Percentiles rank a stretch among this genome's conserved stretches.
phyloP scores from a whole-genome alignment of 768 basidiomycete species.

The Lentinula raphanica region DNA sequence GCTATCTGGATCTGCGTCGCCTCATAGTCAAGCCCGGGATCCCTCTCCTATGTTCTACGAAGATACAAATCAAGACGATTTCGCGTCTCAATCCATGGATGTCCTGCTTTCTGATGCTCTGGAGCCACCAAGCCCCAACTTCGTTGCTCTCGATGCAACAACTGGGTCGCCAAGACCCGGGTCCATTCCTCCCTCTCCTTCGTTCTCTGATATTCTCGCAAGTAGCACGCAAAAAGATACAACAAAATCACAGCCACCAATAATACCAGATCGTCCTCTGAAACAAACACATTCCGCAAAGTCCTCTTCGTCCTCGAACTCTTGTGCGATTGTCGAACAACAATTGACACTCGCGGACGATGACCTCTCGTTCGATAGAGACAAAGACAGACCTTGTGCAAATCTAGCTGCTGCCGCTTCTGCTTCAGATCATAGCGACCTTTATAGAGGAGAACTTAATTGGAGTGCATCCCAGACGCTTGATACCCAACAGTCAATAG shows the following conservation, averaged over 20 bases:
- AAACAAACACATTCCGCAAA: background rate
- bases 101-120: background rate
- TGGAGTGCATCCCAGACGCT: background rate
- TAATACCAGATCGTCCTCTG: background rate
- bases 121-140: constrained; percentile 1
- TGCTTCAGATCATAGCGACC: background rate
- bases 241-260: background rate
- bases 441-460: background rate
- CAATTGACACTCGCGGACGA: constrained; percentile 7
- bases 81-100: background rate
- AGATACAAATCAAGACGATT: background rate
- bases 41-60: background rate
- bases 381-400: background rate
- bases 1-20: background rate
- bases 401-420: background rate
- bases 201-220: constrained; percentile 5
- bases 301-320: constrained; percentile 3
- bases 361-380: background rate
- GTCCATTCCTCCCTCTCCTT: constrained; percentile 3
- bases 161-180: background rate
- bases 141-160: background rate
- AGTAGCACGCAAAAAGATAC: background rate
- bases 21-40: background rate
- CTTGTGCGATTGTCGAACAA: background rate
- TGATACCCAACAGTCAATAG: background rate